Evolutionary conservation across 2,329 filamentous ascomycete species (phyloP).

Genomic region (Trichoderma aggressivum): DNA sequence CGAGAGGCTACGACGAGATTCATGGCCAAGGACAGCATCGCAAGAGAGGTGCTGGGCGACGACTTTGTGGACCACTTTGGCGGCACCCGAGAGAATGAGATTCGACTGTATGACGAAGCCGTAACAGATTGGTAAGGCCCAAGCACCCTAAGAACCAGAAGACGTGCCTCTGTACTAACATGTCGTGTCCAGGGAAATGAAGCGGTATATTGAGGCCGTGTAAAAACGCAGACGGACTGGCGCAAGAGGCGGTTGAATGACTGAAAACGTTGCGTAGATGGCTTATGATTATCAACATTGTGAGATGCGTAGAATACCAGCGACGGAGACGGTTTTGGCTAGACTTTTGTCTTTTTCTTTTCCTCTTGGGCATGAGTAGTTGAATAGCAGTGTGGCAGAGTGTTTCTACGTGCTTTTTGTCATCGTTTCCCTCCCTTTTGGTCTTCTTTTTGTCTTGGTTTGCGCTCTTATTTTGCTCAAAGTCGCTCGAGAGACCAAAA

Average conservation of each 20-base stretch:
- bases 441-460: background rate
- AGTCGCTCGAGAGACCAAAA: background rate
- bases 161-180: conserved; percentile 19
- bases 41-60: conserved; percentile 90
- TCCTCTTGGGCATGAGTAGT: background rate
- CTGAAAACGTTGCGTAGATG: conserved; percentile 18
- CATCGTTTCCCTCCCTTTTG: background rate
- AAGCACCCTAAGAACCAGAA: background rate
- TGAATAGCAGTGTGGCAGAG: background rate
- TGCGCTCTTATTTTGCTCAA: background rate
- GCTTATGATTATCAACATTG: conserved; percentile 17
- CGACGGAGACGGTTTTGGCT: background rate
- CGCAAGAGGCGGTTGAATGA: background rate
- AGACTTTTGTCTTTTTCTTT: background rate
- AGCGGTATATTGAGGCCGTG: conserved; percentile 75
- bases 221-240: conserved; percentile 16
- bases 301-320: conserved; percentile 12
- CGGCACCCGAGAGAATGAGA: conserved; percentile 88
- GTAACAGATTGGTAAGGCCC: conserved; percentile 87
- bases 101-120: conserved; percentile 87
- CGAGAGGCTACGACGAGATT: conserved; percentile 82
- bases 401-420: background rate
- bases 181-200: conserved; percentile 60
- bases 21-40: conserved; percentile 73
- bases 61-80: conserved; percentile 95